Evolutionary conservation across 495 filamentous ascomycete species (phyloP).

Genomic region (Xylaria intraflava): DNA sequence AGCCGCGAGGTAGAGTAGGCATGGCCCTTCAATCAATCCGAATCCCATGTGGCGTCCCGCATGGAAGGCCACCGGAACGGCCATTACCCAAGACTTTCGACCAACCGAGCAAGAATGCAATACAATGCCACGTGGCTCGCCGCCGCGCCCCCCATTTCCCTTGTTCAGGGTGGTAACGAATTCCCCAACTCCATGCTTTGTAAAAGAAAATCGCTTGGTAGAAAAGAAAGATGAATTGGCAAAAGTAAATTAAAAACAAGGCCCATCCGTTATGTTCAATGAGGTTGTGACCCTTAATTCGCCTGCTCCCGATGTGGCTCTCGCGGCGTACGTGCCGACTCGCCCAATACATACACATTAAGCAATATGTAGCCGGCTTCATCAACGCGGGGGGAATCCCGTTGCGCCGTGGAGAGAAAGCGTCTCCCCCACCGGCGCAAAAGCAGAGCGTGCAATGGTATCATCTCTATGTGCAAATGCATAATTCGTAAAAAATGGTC

Average conservation of each 20-base stretch:
- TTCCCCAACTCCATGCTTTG: constrained; percentile 1
- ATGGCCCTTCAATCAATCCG: constrained; percentile 10
- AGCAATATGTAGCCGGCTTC: neutral
- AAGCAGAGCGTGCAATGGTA: constrained; percentile 9
- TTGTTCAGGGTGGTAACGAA: neutral
- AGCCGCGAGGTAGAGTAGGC: neutral
- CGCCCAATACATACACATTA: neutral
- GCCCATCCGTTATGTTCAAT: neutral
- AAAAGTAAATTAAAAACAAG: neutral
- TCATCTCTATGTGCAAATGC: constrained; percentile 9
- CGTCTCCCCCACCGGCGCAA: neutral
- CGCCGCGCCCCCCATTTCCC: neutral
- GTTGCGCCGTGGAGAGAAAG: neutral
- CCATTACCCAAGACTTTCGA: constrained; percentile 1
- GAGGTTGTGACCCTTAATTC: neutral
- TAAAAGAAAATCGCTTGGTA: neutral
- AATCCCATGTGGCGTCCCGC: constrained; percentile 9
- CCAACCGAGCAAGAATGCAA: constrained; percentile 9
- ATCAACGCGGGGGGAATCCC: neutral
- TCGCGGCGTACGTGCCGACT: neutral
- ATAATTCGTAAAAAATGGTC: neutral
- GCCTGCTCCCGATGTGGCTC: neutral
- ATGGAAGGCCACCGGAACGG: neutral
- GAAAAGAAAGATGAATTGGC: no score
- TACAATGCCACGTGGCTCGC: constrained; percentile 5